Conservation (phyloP, 768 basidiomycete genomes). For the Coprinellus micaceus region DNA sequence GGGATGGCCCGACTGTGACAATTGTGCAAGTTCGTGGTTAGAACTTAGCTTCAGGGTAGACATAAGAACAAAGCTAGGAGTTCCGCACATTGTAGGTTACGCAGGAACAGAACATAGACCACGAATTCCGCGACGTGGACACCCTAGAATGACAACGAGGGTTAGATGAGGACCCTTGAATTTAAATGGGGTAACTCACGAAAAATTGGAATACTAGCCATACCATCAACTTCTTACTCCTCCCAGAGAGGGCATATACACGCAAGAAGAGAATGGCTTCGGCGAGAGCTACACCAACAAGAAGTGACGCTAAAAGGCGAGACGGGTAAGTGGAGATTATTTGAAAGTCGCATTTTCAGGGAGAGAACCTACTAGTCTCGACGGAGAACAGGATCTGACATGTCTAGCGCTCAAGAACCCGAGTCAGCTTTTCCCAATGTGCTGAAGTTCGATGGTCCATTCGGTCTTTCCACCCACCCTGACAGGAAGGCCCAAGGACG, state of each 20-base stretch:
- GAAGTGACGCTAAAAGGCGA: not conserved
- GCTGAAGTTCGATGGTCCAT: not conserved
- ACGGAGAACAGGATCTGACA: not conserved
- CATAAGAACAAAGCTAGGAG: no score
- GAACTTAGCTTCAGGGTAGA: not conserved
- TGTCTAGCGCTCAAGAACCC: not conserved
- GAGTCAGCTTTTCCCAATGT: not conserved
- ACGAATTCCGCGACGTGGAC: not conserved
- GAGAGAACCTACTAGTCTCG: not conserved
- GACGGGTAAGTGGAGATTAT: not conserved
- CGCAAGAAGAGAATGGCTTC: not conserved
- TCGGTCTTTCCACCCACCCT: not conserved
- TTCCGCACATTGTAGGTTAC: not conserved
- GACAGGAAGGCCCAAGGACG: not conserved
- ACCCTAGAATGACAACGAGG: not conserved
- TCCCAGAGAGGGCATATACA: not conserved
- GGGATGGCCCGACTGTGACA: not conserved
- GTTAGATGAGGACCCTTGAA: not conserved
- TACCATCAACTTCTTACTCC: not conserved
- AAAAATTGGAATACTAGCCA: not conserved
- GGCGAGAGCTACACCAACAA: not conserved
- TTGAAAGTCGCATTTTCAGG: not conserved
- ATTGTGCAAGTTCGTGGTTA: not conserved
- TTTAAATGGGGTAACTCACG: no score
- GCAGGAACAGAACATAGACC: not conserved